Conservation (phyloP, 805 yeast genomes). For the Lipomyces yamanashiensis region DNA sequence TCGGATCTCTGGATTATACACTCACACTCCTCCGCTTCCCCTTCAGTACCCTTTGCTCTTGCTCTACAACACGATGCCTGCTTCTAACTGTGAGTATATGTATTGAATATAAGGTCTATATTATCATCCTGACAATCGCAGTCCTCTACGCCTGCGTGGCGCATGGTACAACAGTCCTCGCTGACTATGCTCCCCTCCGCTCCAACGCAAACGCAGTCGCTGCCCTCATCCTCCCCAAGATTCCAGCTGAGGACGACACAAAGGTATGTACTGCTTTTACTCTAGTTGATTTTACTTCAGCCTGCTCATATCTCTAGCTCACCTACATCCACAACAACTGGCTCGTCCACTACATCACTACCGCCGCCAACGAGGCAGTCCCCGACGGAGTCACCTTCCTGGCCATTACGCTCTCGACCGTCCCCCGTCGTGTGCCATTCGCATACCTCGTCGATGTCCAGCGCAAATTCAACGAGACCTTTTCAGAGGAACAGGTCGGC, state of each 20-base stretch:
- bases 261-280: constrained; percentile 29
- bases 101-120: not conserved
- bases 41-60: not conserved
- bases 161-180: constrained; percentile 52
- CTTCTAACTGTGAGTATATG: constrained; percentile 29
- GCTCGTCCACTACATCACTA: constrained; percentile 44
- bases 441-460: constrained; percentile 39
- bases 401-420: constrained; percentile 38
- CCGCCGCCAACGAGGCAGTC: constrained; percentile 32
- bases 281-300: not conserved
- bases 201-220: constrained; percentile 52
- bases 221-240: constrained; percentile 36
- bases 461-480: constrained; percentile 29
- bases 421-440: constrained; percentile 40
- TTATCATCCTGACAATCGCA: not conserved
- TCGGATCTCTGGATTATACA: not conserved
- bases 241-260: constrained; percentile 39
- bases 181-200: constrained; percentile 57
- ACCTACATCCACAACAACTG: constrained; percentile 43
- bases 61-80: constrained; percentile 17
- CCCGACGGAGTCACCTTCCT: constrained; percentile 43
- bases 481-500: constrained; percentile 32
- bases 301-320: constrained; percentile 27
- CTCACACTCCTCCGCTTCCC: not conserved
- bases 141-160: constrained; percentile 39